Evolutionary conservation across 805 yeast genomes (phyloP), one percentile per base, ranked within the genome.

Genomic region (Helenozyma rhizophorensis): DNA sequence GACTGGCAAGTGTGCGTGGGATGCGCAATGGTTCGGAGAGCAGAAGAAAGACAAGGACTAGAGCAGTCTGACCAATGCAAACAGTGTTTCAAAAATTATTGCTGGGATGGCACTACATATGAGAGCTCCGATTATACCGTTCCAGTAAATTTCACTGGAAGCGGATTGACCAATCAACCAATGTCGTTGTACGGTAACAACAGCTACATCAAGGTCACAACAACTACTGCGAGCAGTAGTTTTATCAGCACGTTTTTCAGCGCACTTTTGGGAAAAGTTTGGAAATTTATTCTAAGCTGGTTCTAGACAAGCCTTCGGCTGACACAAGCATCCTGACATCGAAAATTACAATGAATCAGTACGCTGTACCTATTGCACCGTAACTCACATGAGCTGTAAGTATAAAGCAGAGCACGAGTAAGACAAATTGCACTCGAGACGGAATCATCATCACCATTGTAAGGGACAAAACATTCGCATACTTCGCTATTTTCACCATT

Each of bases 111-210:
- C 7, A 36, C 27, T 1, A 4, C 30, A n/a, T 36, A 43, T 15
- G 47, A 40, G 21, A 40, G 39, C 8, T 34, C 33, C 1, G 19
- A 39, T 4, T 53, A 50, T 33, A 30, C 32, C 17, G 45, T 51
- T 0, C 54, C 56, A 9, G 51, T 50, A 4, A 56, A 62, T 30
- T 60, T 58, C 37, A 56, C 65, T 7, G 37, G 40, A 21, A 36
- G 30, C 22, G 62, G 62, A 2, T 43, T 56, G 29, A 60, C 65
- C 19, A 54, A 62, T 33, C 55, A 30, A 7, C 32, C 46, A 9
- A 40, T 42, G 42, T 18, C 24, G 9, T 30, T 46, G 25, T 37
- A 40, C 33, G 37, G 25, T 3, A 36, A 31, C 24, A 42, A 44
- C 21, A 16, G 23, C 2, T 44, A 44, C 25, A 40, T 39, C 13